These are phyloP conservation scores for barrel medic (Medicago truncatula) DNA, from an alignment of 306 rosid genomes.

Conservation along the genomic window MtrunA17r5.0-ANR NC_053043.1:1461001-1461500, in stretches of 20 bases:
- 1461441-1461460: constrained; percentile 28
- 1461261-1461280: neutral
- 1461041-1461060: constrained; percentile 71
- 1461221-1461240: constrained; percentile 22
- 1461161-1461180: constrained; percentile 57
- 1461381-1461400: constrained; percentile 12
- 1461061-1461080: constrained; percentile 71
- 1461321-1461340: constrained; percentile 20
- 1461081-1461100: constrained; percentile 81
- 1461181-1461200: constrained; percentile 76
- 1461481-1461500: neutral
- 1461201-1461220: constrained; percentile 54
- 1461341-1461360: constrained; percentile 56
- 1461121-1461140: constrained; percentile 94
- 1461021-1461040: constrained; percentile 22
- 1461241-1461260: neutral
- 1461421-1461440: too few species aligned
- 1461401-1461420: too few species aligned
- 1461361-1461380: constrained; percentile 13
- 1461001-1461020: neutral
- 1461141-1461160: constrained; percentile 59
- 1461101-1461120: constrained; percentile 72
- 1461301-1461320: constrained; percentile 22
- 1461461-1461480: constrained; percentile 48
- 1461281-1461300: neutral